Base-by-base conservation (phyloP, 495 filamentous ascomycete species). In the Podospora comata region DNA sequence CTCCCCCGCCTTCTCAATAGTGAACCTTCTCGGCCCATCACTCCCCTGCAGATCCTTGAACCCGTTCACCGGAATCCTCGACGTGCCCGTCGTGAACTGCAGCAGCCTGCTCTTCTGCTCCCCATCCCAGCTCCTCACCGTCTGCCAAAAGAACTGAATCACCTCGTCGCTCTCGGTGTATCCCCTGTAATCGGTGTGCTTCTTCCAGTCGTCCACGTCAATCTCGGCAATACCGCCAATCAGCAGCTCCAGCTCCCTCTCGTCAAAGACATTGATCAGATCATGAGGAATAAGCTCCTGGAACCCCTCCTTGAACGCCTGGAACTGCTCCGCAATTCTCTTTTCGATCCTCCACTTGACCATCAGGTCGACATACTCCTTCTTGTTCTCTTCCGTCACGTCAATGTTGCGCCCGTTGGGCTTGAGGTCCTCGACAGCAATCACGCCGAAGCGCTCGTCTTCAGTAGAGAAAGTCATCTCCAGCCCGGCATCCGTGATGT, bases 121-220 rank as follows among this genome's bases (percentile, higher is more conserved):
- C 19, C 94, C 92, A 77, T 99, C 95, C 95, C 96, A 98, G 70
- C 85, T 91, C 71, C 94, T 88, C 72, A 99, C 83, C 65, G 92
- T 94, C 85, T 97, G 95, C 95, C 95, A 99, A 87, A 99, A 99
- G 82, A 93, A 94, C 77, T 91, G 89, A 71, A 99, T 96, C 34
- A 98, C 96, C 75, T 97, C 92, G 77, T 98, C 96, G 64, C 87
- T 89, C 80, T 99, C 95, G 54, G 96, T 97, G 82, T 99, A 99
- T n/a, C 95, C 95, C 68, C 95, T 89, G 81, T 99, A 99, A 76
- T 99, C 95, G n/a, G 95, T 99, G 81, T 99, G 95, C 82, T 99
- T 99, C 89, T 99, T 99, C 95, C 95, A 99, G 79, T 99, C 95
- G 61, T 98, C 95, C 20, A 99, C 96, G 74, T 99, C 95, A 72